phyloP scores from a whole-genome alignment of 2,329 filamentous ascomycete genomes.

The Hypoxylon sp. region DNA sequence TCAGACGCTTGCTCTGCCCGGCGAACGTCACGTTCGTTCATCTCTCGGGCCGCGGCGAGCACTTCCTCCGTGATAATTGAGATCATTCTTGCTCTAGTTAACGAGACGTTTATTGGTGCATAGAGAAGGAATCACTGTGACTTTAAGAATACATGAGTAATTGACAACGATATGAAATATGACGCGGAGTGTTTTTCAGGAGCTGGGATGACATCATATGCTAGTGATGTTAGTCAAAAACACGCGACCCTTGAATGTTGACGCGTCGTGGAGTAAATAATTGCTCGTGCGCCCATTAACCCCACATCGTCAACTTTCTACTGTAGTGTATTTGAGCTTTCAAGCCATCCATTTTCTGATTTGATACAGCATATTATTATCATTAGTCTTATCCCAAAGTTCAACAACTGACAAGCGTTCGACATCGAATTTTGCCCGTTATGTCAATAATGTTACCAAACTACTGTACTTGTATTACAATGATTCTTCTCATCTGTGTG shows the following conservation, averaged over 20 bases:
- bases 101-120: background rate
- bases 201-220: background rate
- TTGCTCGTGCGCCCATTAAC: background rate
- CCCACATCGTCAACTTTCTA: background rate
- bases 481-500: background rate
- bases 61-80: conserved; percentile 33
- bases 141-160: background rate
- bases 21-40: conserved; percentile 35
- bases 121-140: background rate
- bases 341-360: background rate
- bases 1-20: conserved; percentile 10
- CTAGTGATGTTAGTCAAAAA: background rate
- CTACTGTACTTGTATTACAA: background rate
- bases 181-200: background rate
- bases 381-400: background rate
- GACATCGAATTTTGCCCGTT: background rate
- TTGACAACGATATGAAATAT: background rate
- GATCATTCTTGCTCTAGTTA: conserved; percentile 17
- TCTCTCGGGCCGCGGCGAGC: conserved; percentile 34
- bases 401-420: background rate
- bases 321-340: too few species aligned
- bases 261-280: conserved; percentile 10
- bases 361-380: background rate
- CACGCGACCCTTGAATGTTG: background rate
- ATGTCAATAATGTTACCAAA: background rate